A percentile compares a stretch with the other conserved stretches of the same genome.
phyloP scores from a whole-genome alignment of 2,329 filamentous ascomycete species.

The Ophiostoma quercus region DNA sequence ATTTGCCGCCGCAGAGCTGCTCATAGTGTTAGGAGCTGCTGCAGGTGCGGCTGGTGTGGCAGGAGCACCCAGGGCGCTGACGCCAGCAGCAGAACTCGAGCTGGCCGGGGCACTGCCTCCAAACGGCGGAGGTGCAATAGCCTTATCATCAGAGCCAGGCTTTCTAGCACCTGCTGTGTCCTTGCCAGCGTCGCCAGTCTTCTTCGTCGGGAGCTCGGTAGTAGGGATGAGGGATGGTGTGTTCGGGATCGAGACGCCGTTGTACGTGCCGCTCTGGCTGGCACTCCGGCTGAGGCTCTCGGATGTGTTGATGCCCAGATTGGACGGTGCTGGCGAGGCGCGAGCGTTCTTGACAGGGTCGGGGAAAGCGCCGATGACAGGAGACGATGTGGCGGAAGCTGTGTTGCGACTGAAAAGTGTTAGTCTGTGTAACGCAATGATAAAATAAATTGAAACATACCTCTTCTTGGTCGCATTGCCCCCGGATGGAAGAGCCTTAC shows the following conservation, averaged over 20 bases:
- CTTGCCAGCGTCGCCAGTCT: neutral
- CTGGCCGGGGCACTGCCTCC: neutral
- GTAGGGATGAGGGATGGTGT: neutral
- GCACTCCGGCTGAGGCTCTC: constrained; percentile 14
- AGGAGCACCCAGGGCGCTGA: neutral
- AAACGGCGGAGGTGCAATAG: neutral
- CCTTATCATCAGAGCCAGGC: neutral
- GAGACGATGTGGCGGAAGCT: constrained; percentile 68
- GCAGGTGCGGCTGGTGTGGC: neutral
- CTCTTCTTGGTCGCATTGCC: constrained; percentile 75
- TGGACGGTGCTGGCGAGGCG: constrained; percentile 56
- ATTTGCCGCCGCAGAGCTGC: neutral
- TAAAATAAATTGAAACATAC: constrained; percentile 38
- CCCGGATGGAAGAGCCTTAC: constrained; percentile 57
- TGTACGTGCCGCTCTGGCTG: constrained; percentile 10
- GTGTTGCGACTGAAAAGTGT: constrained; percentile 29
- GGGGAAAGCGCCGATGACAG: constrained; percentile 62
- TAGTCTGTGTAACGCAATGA: constrained; percentile 21
- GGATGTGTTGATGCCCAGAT: neutral
- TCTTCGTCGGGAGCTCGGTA: neutral
- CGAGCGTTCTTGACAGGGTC: constrained; percentile 51
- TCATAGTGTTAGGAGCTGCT: neutral
- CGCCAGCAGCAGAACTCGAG: neutral
- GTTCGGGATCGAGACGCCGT: neutral
- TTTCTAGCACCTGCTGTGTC: neutral